Percentiles rank a stretch among this genome's conserved stretches.
Evolutionary conservation across 2,329 filamentous ascomycete species (phyloP).

Genomic region (Acephala macrosclerotiorum): DNA sequence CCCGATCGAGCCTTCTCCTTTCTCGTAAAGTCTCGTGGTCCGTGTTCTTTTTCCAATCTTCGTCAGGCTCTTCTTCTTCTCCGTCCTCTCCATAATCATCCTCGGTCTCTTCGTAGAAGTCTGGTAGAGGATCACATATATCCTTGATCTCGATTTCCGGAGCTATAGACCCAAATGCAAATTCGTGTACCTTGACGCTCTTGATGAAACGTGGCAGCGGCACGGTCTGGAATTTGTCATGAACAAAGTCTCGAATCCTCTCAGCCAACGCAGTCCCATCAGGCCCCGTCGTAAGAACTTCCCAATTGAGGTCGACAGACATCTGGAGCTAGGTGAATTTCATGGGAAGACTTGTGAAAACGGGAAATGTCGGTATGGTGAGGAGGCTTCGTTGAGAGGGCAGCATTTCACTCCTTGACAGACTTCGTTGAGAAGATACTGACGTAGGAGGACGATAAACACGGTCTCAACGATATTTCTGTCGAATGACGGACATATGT

Average conservation of each 20-base stretch:
- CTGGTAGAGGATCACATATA: slow-evolving; percentile 91
- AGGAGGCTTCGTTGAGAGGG: background rate
- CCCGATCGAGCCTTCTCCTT: slow-evolving; percentile 46
- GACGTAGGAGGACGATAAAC: too few relatives aligned
- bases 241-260: slow-evolving; percentile 89
- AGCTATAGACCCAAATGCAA: slow-evolving; percentile 85
- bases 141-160: slow-evolving; percentile 94
- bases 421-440: too few relatives aligned
- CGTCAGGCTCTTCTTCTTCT: slow-evolving; percentile 56
- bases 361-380: background rate
- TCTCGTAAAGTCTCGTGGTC: slow-evolving; percentile 42
- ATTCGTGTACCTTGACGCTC: slow-evolving; percentile 91
- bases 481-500: background rate
- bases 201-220: slow-evolving; percentile 94
- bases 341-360: background rate
- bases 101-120: slow-evolving; percentile 90
- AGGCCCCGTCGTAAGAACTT: slow-evolving; percentile 85
- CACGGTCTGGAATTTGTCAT: slow-evolving; percentile 94
- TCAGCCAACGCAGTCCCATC: slow-evolving; percentile 87
- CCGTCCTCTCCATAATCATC: slow-evolving; percentile 66
- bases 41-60: slow-evolving; percentile 37
- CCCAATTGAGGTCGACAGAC: slow-evolving; percentile 99
- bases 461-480: too few relatives aligned
- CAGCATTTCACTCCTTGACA: too few relatives aligned
- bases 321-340: slow-evolving; percentile 56